phyloP scores from a whole-genome alignment of 495 filamentous ascomycete genomes.

The Diplogelasinospora grovesii region DNA sequence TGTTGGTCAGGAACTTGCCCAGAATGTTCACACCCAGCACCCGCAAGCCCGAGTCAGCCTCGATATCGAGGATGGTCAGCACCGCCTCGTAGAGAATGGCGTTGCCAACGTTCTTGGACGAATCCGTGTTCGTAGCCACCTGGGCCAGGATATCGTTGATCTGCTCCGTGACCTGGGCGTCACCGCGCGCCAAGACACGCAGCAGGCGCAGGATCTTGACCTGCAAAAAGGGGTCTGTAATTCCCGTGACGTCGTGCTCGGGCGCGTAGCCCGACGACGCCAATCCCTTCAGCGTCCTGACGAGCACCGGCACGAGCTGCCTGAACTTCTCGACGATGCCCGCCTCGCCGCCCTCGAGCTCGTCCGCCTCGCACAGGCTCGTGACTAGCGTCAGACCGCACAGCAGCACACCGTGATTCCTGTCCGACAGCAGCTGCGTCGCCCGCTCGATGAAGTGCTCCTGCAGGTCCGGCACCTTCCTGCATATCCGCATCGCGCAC shows the following conservation, averaged over 20 bases:
- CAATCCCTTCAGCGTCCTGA: conserved; percentile 82
- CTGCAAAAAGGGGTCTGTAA: conserved; percentile 97
- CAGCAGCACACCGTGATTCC: conserved; percentile 89
- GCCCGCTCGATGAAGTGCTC: conserved; percentile 96
- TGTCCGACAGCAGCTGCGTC: conserved; percentile 76
- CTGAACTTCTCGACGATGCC: conserved; percentile 85
- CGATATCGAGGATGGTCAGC: conserved; percentile 94
- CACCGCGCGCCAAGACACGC: conserved; percentile 78
- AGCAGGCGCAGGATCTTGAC: conserved; percentile 88
- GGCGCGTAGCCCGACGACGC: conserved; percentile 95
- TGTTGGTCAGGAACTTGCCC: conserved; percentile 93
- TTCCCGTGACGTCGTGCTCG: conserved; percentile 95
- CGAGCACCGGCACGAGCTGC: conserved; percentile 69
- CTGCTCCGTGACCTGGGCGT: conserved; percentile 84
- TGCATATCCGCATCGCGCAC: conserved; percentile 99
- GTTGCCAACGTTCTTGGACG: conserved; percentile 97
- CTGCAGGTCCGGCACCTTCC: conserved; percentile 94
- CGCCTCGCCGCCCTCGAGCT: conserved; percentile 77
- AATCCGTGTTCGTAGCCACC: conserved; percentile 96
- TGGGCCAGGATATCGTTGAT: conserved; percentile 98
- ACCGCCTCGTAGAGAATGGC: conserved; percentile 97
- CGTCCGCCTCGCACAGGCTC: conserved; percentile 89
- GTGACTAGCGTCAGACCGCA: conserved; percentile 88
- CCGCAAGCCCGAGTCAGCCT: conserved; percentile 87
- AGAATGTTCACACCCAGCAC: conserved; percentile 97